These are phyloP conservation scores for Orbilia blumenaviensis DNA, from an alignment of 2,329 filamentous ascomycete species.

Conservation along the genomic window DNA sequence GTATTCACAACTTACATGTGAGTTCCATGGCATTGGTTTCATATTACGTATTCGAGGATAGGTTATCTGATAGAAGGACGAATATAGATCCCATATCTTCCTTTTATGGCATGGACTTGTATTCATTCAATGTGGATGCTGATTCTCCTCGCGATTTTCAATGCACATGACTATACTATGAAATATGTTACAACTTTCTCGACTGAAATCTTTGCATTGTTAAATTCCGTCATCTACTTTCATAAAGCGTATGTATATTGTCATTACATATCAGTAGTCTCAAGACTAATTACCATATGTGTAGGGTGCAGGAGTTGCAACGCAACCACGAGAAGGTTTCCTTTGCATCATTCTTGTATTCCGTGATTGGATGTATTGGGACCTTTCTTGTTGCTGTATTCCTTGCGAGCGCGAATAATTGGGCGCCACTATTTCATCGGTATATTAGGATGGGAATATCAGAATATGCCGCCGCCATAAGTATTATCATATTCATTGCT, in stretches of 20 bases:
- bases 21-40: constrained; percentile 32
- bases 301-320: constrained; percentile 69
- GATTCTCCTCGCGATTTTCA: constrained; percentile 71
- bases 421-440: constrained; percentile 70
- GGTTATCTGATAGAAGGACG: neutral
- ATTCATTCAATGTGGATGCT: constrained; percentile 74
- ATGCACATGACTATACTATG: constrained; percentile 76
- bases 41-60: constrained; percentile 28
- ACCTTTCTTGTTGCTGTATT: constrained; percentile 72
- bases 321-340: constrained; percentile 68
- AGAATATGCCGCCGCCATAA: constrained; percentile 74
- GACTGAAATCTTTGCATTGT: constrained; percentile 72
- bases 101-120: constrained; percentile 74
- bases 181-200: constrained; percentile 74
- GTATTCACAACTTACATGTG: constrained; percentile 67
- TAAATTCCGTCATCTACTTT: constrained; percentile 75
- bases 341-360: constrained; percentile 72
- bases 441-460: constrained; percentile 70
- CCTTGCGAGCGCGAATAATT: constrained; percentile 70
- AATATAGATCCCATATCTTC: constrained; percentile 68
- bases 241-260: constrained; percentile 66
- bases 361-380: constrained; percentile 71
- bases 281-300: neutral
- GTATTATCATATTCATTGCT: constrained; percentile 72
- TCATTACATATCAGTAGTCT: neutral